Base-by-base conservation (phyloP, 805 yeast species). In the Ogataea trehalophila region DNA sequence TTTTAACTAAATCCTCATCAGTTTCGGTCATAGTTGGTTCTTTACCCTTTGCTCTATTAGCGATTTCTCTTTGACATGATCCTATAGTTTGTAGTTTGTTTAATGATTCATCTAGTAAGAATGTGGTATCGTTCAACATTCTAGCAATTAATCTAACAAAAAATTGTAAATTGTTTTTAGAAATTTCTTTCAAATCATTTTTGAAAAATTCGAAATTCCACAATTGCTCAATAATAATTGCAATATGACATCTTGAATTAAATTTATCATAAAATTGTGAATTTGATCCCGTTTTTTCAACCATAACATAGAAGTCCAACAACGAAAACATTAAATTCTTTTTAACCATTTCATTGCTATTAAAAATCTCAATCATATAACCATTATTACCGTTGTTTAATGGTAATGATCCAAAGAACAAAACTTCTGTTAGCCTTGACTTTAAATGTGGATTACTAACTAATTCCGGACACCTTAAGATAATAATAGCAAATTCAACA, bases 221-320 rank as follows among this genome's bases (percentile, higher is more conserved):
- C 46, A 94, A 70, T 56, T 83, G 82, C 63, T 89, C 92, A 58
- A 94, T 69, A 33, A 94, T 85, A 41, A 79, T 79, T 0, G 97
- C 85, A 29, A 94, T 87, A 62, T 88, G 85, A 66, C 82, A 92
- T 64, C 99, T 78, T 39, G 88, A 80, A 65, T 89, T 91, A 70
- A 94, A 94, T 68, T 94, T 94, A 66, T 94, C 99, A 65, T 92
- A 92, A 62, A 92, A 94, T 67, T 94, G 98, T 0, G 95, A 82
- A 7, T 92, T 83, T 2, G 97, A 85, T 9, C 99, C 99, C 0
- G 99, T 94, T 60, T 87, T 90, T 65, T 94, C 99, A 43, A 92
- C 91, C 75, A 87, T 88, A 34, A 94, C 96, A 65, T 92, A 94
- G 52, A 90, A 86, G 58, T 89, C 95, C 67, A 94, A 75, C 47